phyloP scores from a whole-genome alignment of 2,329 filamentous ascomycete genomes.

The Phyllosticta citribraziliensis region DNA sequence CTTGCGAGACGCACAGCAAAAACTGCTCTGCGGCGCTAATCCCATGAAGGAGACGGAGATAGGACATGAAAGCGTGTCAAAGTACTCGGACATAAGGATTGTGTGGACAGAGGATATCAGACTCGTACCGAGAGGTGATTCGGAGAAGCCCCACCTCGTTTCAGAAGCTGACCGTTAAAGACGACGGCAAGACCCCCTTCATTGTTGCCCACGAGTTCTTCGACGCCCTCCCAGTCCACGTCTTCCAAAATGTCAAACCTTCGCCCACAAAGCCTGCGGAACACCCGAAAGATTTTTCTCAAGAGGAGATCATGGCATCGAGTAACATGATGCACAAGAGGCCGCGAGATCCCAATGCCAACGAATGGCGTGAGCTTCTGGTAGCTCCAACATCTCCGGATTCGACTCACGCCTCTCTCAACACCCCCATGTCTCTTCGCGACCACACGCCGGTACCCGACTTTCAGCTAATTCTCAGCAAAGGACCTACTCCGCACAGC shows the following conservation, averaged over 20 bases:
- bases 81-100: slow-evolving; percentile 53
- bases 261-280: slow-evolving; percentile 19
- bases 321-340: neutral
- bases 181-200: slow-evolving; percentile 66
- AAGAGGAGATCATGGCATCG: neutral
- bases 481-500: slow-evolving; percentile 68
- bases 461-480: slow-evolving; percentile 76
- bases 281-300: neutral
- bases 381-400: slow-evolving; percentile 30
- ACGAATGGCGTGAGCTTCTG: slow-evolving; percentile 35
- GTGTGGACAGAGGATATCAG: slow-evolving; percentile 86
- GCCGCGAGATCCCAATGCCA: slow-evolving; percentile 32
- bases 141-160: neutral
- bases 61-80: slow-evolving; percentile 65
- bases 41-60: slow-evolving; percentile 59
- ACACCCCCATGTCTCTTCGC: slow-evolving; percentile 18
- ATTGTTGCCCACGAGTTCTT: slow-evolving; percentile 98
- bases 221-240: slow-evolving; percentile 91
- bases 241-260: slow-evolving; percentile 66
- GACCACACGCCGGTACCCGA: slow-evolving; percentile 47
- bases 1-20: slow-evolving; percentile 67
- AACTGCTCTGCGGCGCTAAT: slow-evolving; percentile 68
- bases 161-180: slow-evolving; percentile 30
- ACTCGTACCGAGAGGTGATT: slow-evolving; percentile 61
- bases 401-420: slow-evolving; percentile 48